phyloP scores from a whole-genome alignment of 2,329 filamentous ascomycete species.

The Leptographium flavum region DNA sequence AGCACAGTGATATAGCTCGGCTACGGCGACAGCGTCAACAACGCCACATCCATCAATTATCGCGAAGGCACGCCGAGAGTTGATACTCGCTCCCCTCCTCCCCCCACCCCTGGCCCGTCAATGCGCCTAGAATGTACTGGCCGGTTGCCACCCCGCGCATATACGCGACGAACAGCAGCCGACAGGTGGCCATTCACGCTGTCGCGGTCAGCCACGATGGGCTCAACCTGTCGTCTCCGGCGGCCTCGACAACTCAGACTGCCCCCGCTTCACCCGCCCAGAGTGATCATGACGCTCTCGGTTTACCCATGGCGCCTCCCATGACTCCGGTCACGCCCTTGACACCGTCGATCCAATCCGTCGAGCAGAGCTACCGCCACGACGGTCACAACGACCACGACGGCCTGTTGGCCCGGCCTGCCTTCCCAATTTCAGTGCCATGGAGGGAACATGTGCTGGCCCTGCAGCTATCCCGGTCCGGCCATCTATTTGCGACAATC shows the following conservation, averaged over 20 bases:
- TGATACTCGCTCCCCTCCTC: no score
- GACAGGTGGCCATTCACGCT: constrained; percentile 35
- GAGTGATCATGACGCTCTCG: constrained; percentile 15
- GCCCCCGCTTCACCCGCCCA: constrained; percentile 3
- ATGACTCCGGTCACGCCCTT: constrained; percentile 31
- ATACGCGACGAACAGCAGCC: constrained; percentile 64
- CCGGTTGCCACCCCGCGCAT: constrained; percentile 72
- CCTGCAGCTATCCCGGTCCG: constrained; percentile 62
- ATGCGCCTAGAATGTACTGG: constrained; percentile 63
- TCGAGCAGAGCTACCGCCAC: constrained; percentile 37
- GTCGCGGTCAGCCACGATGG: constrained; percentile 48
- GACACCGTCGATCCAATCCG: constrained; percentile 43
- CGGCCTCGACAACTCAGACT: neutral
- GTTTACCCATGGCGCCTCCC: constrained; percentile 12
- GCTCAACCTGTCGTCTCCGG: constrained; percentile 21
- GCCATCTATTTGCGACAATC: constrained; percentile 75
- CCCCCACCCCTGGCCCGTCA: constrained; percentile 15
- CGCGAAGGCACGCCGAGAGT: constrained; percentile 12
- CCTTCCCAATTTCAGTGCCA: constrained; percentile 19
- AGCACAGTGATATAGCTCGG: neutral
- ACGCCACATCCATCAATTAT: neutral
- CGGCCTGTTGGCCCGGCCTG: constrained; percentile 13
- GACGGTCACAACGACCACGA: constrained; percentile 17
- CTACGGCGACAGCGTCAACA: neutral
- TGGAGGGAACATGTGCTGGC: constrained; percentile 55